Evolutionary conservation across 345 rosid genomes (phyloP).

Genomic region (Chamaenerion angustifolium): DNA sequence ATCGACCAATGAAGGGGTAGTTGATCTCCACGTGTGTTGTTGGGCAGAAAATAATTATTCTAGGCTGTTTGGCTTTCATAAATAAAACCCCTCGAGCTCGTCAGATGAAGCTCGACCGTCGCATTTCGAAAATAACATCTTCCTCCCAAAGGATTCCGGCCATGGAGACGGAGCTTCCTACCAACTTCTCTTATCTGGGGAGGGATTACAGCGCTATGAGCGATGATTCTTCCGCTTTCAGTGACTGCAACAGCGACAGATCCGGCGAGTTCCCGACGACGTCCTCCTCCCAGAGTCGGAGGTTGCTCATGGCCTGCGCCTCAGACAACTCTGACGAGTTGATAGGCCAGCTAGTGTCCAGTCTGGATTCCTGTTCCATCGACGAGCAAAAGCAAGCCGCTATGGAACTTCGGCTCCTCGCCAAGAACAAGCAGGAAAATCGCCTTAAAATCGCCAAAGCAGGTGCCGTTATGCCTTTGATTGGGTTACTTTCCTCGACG

Average conservation of each 20-base stretch:
- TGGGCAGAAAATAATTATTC: no score
- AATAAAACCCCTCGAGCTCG: no score
- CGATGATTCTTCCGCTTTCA: constrained; percentile 61
- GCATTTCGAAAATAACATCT: no score
- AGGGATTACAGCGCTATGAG: constrained; percentile 23
- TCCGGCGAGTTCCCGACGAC: constrained; percentile 77
- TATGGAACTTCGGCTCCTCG: constrained; percentile 79
- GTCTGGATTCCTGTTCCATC: constrained; percentile 58
- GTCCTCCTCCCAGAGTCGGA: constrained; percentile 57
- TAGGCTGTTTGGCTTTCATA: no score
- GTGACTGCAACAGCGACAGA: constrained; percentile 89
- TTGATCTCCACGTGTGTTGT: no score
- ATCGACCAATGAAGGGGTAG: no score
- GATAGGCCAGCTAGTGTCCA: constrained; percentile 52
- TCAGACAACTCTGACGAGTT: constrained; percentile 63
- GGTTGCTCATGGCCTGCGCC: constrained; percentile 50
- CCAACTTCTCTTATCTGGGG: constrained; percentile 30
- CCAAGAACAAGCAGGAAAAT: constrained; percentile 79
- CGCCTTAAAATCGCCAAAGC: constrained; percentile 72
- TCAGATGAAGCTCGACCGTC: no score
- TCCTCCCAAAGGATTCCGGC: neutral
- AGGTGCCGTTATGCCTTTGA: constrained; percentile 73
- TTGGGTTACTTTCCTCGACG: constrained; percentile 45
- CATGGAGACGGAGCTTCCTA: constrained; percentile 32
- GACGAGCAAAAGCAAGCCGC: constrained; percentile 93